phyloP scores from a whole-genome alignment of 1,284 basidiomycete genomes.

The Cutaneotrichosporon cutaneum region DNA sequence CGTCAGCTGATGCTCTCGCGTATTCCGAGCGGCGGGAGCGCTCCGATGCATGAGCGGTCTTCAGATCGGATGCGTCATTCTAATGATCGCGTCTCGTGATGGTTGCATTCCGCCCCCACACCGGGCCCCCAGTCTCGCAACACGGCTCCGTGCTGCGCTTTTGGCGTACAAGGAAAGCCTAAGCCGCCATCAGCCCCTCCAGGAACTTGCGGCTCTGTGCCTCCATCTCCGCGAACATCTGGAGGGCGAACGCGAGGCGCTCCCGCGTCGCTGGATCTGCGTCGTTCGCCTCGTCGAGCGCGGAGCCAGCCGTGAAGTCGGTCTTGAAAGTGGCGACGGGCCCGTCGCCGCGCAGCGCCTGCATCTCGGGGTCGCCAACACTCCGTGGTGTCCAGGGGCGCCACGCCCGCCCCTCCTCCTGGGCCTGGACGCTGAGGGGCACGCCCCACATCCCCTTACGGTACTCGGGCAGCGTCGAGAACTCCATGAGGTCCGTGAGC shows the following conservation, averaged over 20 bases:
- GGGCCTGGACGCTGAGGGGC: constrained; percentile 13
- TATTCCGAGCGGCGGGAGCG: not conserved
- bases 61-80: too few species aligned
- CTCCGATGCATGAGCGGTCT: not conserved
- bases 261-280: constrained; percentile 21
- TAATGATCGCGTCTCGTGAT: not conserved
- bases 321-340: constrained; percentile 6
- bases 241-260: constrained; percentile 18
- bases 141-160: too few species aligned
- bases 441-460: constrained; percentile 20
- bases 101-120: too few species aligned
- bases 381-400: constrained; percentile 21
- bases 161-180: too few species aligned
- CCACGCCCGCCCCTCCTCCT: constrained; percentile 14
- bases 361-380: constrained; percentile 15
- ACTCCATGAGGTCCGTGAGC: constrained; percentile 24
- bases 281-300: constrained; percentile 28
- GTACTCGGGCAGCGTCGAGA: constrained; percentile 19
- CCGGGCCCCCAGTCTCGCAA: too few species aligned
- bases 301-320: constrained; percentile 27
- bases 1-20: not conserved
- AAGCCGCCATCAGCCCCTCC: constrained; percentile 12
- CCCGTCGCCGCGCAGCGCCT: constrained; percentile 13
- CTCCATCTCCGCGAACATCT: constrained; percentile 21
- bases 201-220: constrained; percentile 19